Evolutionary conservation across 768 basidiomycete species (phyloP), one percentile per base, ranked within the genome.

Genomic region (Lentinula boryana): DNA sequence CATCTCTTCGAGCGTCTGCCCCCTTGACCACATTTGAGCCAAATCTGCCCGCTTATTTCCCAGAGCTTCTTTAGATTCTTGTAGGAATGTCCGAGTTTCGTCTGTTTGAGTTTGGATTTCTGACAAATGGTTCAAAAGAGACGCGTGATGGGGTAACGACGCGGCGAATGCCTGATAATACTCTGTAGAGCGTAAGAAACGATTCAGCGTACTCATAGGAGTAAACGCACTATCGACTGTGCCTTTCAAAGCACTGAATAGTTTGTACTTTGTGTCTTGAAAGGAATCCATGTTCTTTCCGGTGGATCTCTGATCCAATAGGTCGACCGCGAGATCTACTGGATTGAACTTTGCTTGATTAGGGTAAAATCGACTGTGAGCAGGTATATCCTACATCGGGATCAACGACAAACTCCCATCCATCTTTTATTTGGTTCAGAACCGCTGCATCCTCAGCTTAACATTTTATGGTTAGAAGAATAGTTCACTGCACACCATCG

Each of bases 1-100:
- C 94, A 98, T 98, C 72, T 98, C 97, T 68, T 96, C 91, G 18
- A 98, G 74, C n/a, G 84, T 88, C 68, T 95, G 91, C 58, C 91
- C 89, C 67, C 95, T 81, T 36, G 88, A 82, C 88, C 93, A 95
- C 31, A 98, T 78, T 68, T 92, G 94, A 50, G 87, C 93, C 33
- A 96, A 85, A 69, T 95, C 97, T 4, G 91, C 87, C 50, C 93
- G 84, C 70, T 92, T 93, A 65, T 78, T 87, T 16, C 91, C 88
- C 13, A 93, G 74, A 0, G 84, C 79, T 59, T 93, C 92, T 66
- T 91, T 93, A 1, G 88, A 81, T 69, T 94, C 93, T 50, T 85
- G 81, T 23, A 99, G 76, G 16, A 84, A 75, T 8, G 81, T 75
- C 46, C 92, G 86, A 13, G 93, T 84, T 40, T 84, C 82, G 21